phyloP scores from a whole-genome alignment of 2,329 filamentous ascomycete species.

The Dothideomycetes sp. region DNA sequence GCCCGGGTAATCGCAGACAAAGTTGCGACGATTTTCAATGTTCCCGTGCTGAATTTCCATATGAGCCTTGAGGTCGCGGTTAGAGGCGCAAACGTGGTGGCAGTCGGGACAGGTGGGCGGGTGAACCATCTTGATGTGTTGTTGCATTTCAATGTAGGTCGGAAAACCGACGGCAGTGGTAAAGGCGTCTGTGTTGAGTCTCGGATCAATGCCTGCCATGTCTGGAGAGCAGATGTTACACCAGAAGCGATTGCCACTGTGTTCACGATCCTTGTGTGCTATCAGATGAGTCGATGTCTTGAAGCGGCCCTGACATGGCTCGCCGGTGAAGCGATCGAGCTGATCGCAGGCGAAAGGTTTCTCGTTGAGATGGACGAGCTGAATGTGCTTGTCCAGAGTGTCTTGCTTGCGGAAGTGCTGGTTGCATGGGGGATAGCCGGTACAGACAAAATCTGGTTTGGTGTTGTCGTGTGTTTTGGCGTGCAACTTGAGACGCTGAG shows the following conservation, averaged over 20 bases:
- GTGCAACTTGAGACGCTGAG: conserved; percentile 67
- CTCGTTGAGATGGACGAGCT: conserved; percentile 62
- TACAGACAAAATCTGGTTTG: conserved; percentile 65
- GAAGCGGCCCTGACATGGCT: conserved; percentile 59
- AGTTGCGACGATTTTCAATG: conserved; percentile 21
- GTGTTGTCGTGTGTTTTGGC: conserved; percentile 63
- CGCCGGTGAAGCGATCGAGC: conserved; percentile 42
- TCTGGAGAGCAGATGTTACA: conserved; percentile 60
- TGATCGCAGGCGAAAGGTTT: conserved; percentile 64
- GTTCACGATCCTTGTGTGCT: conserved; percentile 60
- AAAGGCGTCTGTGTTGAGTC: conserved; percentile 10
- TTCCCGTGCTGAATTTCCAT: conserved; percentile 61
- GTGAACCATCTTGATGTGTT: conserved; percentile 65
- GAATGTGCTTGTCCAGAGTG: conserved; percentile 74
- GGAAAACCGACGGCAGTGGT: conserved; percentile 45
- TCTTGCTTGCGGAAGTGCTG: conserved; percentile 80
- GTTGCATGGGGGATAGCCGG: conserved; percentile 58
- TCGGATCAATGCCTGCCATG: conserved; percentile 24
- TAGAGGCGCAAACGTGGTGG: conserved; percentile 55
- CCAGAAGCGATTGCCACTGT: conserved; percentile 62
- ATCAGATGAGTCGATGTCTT: conserved; percentile 63
- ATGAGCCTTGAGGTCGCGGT: conserved; percentile 63
- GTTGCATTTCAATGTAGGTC: conserved; percentile 60
- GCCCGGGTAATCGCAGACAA: conserved; percentile 55
- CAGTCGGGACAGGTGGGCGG: conserved; percentile 66